Evolutionary conservation across 345 rosid genomes (phyloP).

Genomic region (Pelargonium nanum): DNA sequence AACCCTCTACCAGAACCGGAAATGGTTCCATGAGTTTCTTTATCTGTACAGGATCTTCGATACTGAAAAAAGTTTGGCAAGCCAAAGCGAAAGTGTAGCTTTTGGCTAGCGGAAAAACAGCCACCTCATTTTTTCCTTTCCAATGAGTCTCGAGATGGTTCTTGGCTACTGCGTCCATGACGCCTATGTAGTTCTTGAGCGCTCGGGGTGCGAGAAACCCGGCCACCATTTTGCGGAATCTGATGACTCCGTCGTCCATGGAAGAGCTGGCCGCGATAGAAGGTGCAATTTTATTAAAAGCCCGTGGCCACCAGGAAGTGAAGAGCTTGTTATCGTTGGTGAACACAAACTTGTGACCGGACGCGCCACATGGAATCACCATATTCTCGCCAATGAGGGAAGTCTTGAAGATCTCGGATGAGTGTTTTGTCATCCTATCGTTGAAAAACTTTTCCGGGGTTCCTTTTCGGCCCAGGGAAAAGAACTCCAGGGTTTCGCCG

Average conservation of each 20-base stretch:
- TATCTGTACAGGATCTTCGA: conserved; percentile 2
- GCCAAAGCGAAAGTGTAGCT: conserved; percentile 9
- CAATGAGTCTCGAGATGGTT: conserved; percentile 12
- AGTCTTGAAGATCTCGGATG: conserved; percentile 3
- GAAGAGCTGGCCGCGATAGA: neutral
- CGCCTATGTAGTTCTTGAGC: conserved; percentile 1
- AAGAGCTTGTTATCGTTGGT: conserved; percentile 6
- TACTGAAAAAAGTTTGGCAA: conserved; percentile 10
- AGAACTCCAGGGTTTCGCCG: conserved; percentile 3
- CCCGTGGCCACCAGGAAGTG: conserved; percentile 5
- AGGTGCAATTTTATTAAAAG: neutral
- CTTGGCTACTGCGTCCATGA: conserved; percentile 8
- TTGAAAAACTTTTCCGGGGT: neutral
- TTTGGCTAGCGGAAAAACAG: conserved; percentile 1
- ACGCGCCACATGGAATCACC: conserved; percentile 4
- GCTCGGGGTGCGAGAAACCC: neutral
- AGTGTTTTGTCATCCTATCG: neutral
- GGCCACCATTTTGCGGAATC: neutral
- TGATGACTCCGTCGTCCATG: conserved; percentile 1
- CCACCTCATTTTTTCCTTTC: conserved; percentile 15
- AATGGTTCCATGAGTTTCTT: conserved; percentile 8
- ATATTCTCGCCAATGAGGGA: conserved; percentile 2
- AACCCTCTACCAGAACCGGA: conserved; percentile 5
- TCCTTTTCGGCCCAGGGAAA: neutral
- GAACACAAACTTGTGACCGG: conserved; percentile 7